Conservation (phyloP, 345 rosid genomes). For the Salix udensis region DNA sequence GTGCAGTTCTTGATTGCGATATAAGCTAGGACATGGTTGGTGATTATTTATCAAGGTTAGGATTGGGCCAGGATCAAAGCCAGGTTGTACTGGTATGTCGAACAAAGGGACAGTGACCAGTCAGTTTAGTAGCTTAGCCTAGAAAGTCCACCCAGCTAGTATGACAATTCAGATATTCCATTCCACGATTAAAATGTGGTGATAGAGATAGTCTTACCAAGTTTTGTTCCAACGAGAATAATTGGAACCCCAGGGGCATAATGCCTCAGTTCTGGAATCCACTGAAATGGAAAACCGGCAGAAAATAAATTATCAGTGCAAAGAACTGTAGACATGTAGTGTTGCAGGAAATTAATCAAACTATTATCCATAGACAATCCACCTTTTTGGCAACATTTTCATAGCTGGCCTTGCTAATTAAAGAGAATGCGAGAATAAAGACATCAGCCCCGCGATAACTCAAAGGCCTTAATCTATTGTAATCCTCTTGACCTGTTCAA, state of each 20-base stretch:
- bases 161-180: neutral
- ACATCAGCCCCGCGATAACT: slow-evolving; percentile 97
- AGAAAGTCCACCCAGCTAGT: neutral
- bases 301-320: slow-evolving; percentile 13
- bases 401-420: slow-evolving; percentile 98
- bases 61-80: neutral
- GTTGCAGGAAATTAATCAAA: neutral
- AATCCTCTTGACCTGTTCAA: slow-evolving; percentile 85
- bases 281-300: slow-evolving; percentile 42
- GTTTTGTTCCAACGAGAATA: slow-evolving; percentile 89
- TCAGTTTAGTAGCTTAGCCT: neutral
- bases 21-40: neutral
- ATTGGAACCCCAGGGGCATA: slow-evolving; percentile 93
- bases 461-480: slow-evolving; percentile 84
- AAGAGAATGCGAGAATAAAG: slow-evolving; percentile 89
- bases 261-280: slow-evolving; percentile 98
- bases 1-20: neutral
- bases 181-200: neutral
- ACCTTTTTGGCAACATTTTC: slow-evolving; percentile 97
- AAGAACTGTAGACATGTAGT: too few relatives aligned
- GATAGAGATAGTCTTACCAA: slow-evolving; percentile 44
- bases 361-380: neutral
- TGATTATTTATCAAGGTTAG: neutral
- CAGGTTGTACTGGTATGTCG: neutral
- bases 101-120: neutral